These are phyloP conservation scores for Ogataea minuta DNA, from an alignment of 805 yeast species.

Conservation along the genomic window DNA sequence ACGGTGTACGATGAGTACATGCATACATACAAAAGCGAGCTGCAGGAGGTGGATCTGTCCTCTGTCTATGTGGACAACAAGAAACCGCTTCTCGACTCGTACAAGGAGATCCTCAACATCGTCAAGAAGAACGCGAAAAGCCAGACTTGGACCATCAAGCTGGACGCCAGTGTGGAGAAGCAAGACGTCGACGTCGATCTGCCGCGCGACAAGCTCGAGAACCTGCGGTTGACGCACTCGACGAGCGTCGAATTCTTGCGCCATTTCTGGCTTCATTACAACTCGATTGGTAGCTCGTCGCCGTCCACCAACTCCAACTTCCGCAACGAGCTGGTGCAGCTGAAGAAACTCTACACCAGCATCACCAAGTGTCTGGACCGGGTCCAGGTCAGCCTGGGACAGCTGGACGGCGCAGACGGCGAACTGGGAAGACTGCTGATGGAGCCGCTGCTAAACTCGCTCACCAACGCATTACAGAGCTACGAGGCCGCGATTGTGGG, in stretches of 20 bases:
- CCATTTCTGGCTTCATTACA: constrained; percentile 71
- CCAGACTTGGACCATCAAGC: constrained; percentile 40
- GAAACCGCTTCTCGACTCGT: constrained; percentile 41
- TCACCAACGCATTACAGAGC: constrained; percentile 44
- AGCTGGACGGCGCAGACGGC: constrained; percentile 18
- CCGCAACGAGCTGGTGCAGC: constrained; percentile 29
- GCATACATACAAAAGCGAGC: constrained; percentile 18
- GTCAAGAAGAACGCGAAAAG: constrained; percentile 53
- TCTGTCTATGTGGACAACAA: constrained; percentile 26
- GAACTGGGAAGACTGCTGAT: constrained; percentile 28
- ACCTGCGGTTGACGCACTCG: constrained; percentile 59
- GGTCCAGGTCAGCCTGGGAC: constrained; percentile 33
- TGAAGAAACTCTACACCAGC: constrained; percentile 49
- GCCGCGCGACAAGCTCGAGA: constrained; percentile 36
- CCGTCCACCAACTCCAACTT: constrained; percentile 32
- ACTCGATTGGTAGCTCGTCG: constrained; percentile 32
- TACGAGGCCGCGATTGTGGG: constrained; percentile 43
- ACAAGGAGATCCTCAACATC: constrained; percentile 43
- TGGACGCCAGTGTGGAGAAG: constrained; percentile 20
- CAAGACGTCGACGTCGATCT: constrained; percentile 34
- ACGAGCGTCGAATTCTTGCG: constrained; percentile 73
- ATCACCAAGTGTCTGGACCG: constrained; percentile 47
- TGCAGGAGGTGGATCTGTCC: constrained; percentile 24
- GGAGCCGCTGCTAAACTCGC: constrained; percentile 43
- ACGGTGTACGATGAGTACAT: constrained; percentile 30